Conservation (phyloP, 805 yeast species). For the Saccharomyces jurei region DNA sequence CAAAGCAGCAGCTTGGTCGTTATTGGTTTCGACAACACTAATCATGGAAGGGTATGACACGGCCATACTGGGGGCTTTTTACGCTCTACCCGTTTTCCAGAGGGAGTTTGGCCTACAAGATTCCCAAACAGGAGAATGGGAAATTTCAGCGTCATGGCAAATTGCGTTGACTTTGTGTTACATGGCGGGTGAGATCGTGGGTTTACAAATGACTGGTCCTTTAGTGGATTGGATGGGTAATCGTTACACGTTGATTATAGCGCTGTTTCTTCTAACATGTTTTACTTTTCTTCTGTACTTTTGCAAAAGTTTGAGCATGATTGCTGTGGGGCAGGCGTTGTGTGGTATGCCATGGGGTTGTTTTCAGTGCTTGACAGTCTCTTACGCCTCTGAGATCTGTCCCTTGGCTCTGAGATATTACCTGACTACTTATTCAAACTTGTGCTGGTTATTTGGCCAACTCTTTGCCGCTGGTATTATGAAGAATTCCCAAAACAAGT, state of each 20-base stretch:
- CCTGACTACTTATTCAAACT: constrained; percentile 43
- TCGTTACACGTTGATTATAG: constrained; percentile 32
- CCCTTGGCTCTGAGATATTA: constrained; percentile 44
- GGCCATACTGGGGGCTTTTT: constrained; percentile 36
- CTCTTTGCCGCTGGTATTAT: constrained; percentile 46
- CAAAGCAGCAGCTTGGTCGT: constrained; percentile 42
- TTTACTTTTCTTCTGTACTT: constrained; percentile 42
- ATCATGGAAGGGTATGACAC: constrained; percentile 45
- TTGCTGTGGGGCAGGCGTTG: constrained; percentile 37
- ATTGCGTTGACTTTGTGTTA: constrained; percentile 26
- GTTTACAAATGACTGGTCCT: constrained; percentile 39
- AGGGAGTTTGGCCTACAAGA: constrained; percentile 34
- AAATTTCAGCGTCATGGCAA: constrained; percentile 38
- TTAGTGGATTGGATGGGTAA: constrained; percentile 41
- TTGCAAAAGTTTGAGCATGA: constrained; percentile 34
- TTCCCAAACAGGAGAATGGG: constrained; percentile 21
- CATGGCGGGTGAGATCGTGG: constrained; percentile 38
- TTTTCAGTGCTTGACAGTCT: constrained; percentile 43
- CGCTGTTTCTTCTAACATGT: constrained; percentile 28
- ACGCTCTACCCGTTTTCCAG: constrained; percentile 39
- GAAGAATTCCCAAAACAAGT: constrained; percentile 27
- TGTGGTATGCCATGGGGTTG: constrained; percentile 48
- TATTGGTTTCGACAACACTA: constrained; percentile 36
- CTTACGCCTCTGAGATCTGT: constrained; percentile 51
- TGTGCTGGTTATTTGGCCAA: constrained; percentile 53